Conservation (phyloP, 2,329 filamentous ascomycete genomes). For the Diaporthe helianthi region DNA sequence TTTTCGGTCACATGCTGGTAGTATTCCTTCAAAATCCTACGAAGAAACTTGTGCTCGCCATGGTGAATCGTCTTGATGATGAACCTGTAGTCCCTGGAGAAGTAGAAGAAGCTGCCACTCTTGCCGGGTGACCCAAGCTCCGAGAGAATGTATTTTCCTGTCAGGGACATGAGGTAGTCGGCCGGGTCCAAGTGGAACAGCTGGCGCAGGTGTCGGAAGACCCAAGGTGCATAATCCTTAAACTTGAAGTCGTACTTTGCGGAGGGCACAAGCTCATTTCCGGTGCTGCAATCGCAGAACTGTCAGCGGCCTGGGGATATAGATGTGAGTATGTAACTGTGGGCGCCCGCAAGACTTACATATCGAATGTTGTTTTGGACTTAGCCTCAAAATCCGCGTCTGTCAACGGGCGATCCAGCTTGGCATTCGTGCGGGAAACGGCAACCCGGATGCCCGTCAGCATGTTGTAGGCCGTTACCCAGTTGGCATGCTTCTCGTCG, state of each 20-base stretch:
- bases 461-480: slow-evolving; percentile 99
- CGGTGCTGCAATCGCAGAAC: slow-evolving; percentile 66
- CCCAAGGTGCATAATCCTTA: slow-evolving; percentile 99
- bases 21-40: slow-evolving; percentile 87
- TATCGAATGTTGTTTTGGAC: slow-evolving; percentile 99
- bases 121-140: slow-evolving; percentile 97
- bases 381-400: slow-evolving; percentile 92
- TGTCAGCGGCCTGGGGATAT: slow-evolving; percentile 43
- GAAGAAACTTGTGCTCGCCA: slow-evolving; percentile 85
- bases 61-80: slow-evolving; percentile 99
- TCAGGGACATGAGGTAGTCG: slow-evolving; percentile 97
- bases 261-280: slow-evolving; percentile 95
- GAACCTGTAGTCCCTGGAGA: slow-evolving; percentile 99
- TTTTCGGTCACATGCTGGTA: slow-evolving; percentile 89
- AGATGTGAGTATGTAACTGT: background rate
- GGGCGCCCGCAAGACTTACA: slow-evolving; percentile 62
- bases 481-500: slow-evolving; percentile 96
- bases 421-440: slow-evolving; percentile 95
- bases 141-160: slow-evolving; percentile 97
- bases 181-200: slow-evolving; percentile 93
- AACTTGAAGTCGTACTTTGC: slow-evolving; percentile 99
- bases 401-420: slow-evolving; percentile 88
- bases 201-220: slow-evolving; percentile 88
- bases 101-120: slow-evolving; percentile 99
- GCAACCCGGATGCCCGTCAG: slow-evolving; percentile 97